Percentiles rank a stretch among this genome's conserved stretches.
Conservation (phyloP, 106 monocot species). For the Dendrobium huoshanense region DNA sequence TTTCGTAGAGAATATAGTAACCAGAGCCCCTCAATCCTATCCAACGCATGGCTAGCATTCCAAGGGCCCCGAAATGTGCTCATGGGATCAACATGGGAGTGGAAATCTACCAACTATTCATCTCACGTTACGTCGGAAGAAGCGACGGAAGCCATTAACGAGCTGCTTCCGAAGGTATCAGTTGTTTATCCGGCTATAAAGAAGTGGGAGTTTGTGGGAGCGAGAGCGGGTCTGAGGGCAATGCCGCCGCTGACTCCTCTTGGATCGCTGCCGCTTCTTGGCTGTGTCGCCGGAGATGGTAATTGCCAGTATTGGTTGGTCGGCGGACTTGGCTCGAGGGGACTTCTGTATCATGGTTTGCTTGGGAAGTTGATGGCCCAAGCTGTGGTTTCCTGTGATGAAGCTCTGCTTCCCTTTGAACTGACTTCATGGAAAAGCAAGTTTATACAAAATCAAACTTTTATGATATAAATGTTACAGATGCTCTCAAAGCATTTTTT, state of each 20-base stretch:
- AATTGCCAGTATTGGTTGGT: constrained; percentile 59
- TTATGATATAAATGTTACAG: background rate
- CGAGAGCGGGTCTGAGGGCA: constrained; percentile 75
- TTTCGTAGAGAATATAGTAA: constrained; percentile 27
- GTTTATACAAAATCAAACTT: background rate
- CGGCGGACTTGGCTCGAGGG: constrained; percentile 83
- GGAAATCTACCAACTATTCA: constrained; percentile 52
- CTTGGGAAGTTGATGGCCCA: constrained; percentile 68
- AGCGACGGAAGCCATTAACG: constrained; percentile 37
- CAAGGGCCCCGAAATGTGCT: constrained; percentile 49
- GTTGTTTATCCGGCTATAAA: constrained; percentile 68
- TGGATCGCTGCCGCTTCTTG: constrained; percentile 85
- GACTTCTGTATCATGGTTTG: constrained; percentile 87
- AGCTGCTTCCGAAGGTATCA: constrained; percentile 63
- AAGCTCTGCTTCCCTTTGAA: constrained; percentile 61
- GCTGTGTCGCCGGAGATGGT: constrained; percentile 43
- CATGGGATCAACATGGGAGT: constrained; percentile 97
- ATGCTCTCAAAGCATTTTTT: no score
- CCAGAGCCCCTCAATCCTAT: constrained; percentile 68
- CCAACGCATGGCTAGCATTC: constrained; percentile 90
- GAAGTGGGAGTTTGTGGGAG: constrained; percentile 56
- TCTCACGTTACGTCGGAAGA: constrained; percentile 49
- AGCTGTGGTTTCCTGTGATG: constrained; percentile 65
- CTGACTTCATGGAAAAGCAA: constrained; percentile 73
- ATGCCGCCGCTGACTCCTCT: constrained; percentile 80